phyloP scores from a whole-genome alignment of 2,329 filamentous ascomycete species.

The Fusarium lateritium region DNA sequence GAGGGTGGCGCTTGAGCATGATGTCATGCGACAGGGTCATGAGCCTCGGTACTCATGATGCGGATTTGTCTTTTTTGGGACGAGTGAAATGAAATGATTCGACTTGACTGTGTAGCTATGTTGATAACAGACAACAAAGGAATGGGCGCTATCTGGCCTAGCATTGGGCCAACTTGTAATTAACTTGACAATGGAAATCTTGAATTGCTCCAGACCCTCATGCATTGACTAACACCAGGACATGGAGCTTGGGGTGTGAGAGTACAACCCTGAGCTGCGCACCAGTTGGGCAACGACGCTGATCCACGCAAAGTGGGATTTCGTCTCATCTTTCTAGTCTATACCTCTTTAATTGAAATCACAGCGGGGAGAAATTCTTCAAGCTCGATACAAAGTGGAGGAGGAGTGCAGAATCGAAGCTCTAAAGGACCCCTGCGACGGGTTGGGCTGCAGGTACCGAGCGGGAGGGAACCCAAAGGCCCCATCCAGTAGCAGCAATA shows the following conservation, averaged over 20 bases:
- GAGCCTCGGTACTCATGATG: slow-evolving; percentile 35
- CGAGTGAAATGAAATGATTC: slow-evolving; percentile 18
- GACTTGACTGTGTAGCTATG: slow-evolving; percentile 1
- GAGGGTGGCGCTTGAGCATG: slow-evolving; percentile 70
- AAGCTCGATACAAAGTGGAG: slow-evolving; percentile 28
- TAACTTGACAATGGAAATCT: slow-evolving; percentile 7
- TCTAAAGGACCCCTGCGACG: slow-evolving; percentile 34
- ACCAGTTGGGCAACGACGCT: slow-evolving; percentile 20
- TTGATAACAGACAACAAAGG: slow-evolving; percentile 19
- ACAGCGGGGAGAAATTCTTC: slow-evolving; percentile 19
- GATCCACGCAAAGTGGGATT: slow-evolving; percentile 32
- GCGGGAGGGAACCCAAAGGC: slow-evolving; percentile 42
- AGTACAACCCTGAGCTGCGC: slow-evolving; percentile 7
- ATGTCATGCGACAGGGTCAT: slow-evolving; percentile 45
- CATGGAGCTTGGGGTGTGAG: slow-evolving; percentile 23
- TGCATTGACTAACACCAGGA: slow-evolving; percentile 9
- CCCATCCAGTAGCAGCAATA: slow-evolving; percentile 28
- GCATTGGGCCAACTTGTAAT: slow-evolving; percentile 12
- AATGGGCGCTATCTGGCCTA: slow-evolving; percentile 15
- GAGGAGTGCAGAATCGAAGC: slow-evolving; percentile 25
- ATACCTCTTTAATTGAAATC: slow-evolving; percentile 22
- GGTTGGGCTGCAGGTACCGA: slow-evolving; percentile 47
- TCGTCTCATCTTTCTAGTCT: slow-evolving; percentile 12
- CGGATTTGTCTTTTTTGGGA: slow-evolving; percentile 4
- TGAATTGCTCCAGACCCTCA: neutral